Base-by-base conservation (phyloP, 352 stramenopile genomes). In the Pelagophyceae sp. region DNA sequence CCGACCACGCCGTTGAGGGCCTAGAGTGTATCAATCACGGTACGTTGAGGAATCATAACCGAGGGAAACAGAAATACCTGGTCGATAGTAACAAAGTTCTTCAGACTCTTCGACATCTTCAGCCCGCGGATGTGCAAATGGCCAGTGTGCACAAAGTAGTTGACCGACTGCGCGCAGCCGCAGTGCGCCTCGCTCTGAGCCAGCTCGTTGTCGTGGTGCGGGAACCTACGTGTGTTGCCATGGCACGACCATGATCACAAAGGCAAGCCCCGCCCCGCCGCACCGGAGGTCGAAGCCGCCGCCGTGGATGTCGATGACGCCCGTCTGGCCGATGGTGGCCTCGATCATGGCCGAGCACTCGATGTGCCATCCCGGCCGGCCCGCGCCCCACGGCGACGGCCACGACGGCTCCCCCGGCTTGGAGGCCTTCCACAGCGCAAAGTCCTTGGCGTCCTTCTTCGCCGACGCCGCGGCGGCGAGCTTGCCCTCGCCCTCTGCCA, bases 51-150 rank as follows among this genome's bases (percentile, higher is more conserved):
- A n/a, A n/a, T n/a, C n/a, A n/a, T n/a, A n/a, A n/a, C n/a, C n/a
- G n/a, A n/a, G n/a, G n/a, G n/a, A 77, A 94, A 88, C 72, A n/a
- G n/a, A n/a, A n/a, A n/a, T n/a, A n/a, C n/a, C n/a, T 98, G 90
- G 79, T 94, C 85, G 81, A 98, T 97, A 76, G 95, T 98, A 77
- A 98, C 90, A 83, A 98, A 99, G 86, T 98, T 99, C 88, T 98
- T 98, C 19, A 99, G 83, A 31, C 89, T 97, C 85, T 99, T 99
- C 38, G 90, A 97, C 95, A 99, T 99, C 86, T 99, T 99, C 37
- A 96, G 80, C 0, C 95, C 95, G 78, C 98, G 89, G 80, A 99
- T 98, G 85, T 98, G 93, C 31, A 99, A 80, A 80, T 98, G 90
- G 50, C 95, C 95, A 1, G 94, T 97, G 86, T 99, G 95, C 38